Evolutionary conservation across 768 basidiomycete genomes (phyloP).

Genomic region (Russula foetens): DNA sequence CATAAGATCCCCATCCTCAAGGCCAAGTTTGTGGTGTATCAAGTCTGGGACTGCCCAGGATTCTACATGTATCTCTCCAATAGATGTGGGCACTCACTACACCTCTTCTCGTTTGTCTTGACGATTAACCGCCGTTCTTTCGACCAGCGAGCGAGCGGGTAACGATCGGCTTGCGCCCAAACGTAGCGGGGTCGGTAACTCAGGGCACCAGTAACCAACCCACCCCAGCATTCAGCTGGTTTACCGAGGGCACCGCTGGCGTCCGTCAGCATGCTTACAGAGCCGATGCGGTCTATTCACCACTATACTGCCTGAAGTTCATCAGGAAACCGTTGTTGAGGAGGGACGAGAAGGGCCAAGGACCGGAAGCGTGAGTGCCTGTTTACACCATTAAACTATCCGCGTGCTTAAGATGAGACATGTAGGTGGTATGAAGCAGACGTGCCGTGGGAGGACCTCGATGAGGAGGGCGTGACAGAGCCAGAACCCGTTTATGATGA

Average conservation of each 20-base stretch:
- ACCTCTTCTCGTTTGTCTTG: too few relatives aligned
- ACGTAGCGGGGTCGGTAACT: too few relatives aligned
- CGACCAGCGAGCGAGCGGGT: neutral
- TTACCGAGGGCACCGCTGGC: neutral
- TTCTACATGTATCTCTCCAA: constrained; percentile 8
- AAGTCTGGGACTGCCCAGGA: neutral
- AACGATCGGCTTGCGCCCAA: neutral
- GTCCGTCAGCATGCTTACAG: neutral
- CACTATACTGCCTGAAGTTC: neutral
- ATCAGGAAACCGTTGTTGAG: neutral
- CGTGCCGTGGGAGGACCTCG: constrained; percentile 5
- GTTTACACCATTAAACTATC: neutral
- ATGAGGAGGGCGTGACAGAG: constrained; percentile 7
- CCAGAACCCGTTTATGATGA: neutral
- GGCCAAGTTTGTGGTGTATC: neutral
- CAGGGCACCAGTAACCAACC: neutral
- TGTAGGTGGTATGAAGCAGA: constrained; percentile 7
- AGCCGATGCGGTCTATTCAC: neutral
- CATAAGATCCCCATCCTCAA: neutral
- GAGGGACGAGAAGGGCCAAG: neutral
- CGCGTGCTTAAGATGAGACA: neutral
- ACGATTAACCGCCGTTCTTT: neutral
- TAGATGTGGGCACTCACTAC: neutral
- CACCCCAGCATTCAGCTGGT: neutral
- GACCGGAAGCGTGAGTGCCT: neutral